phyloP scores from a whole-genome alignment of 2,329 filamentous ascomycete species.

The Fusarium nelsonii region DNA sequence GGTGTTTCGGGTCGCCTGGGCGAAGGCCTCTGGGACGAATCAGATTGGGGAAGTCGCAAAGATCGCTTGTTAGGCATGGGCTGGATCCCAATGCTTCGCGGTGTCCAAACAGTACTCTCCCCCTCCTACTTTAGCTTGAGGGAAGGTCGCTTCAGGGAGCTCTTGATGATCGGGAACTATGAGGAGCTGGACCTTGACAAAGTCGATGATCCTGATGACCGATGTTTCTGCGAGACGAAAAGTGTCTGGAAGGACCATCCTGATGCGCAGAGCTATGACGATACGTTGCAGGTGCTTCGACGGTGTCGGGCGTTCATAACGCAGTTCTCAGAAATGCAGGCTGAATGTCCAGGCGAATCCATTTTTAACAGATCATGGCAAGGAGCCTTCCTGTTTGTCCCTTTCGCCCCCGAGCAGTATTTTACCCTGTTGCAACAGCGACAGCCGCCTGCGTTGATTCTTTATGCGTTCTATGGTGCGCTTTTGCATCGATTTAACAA shows the following conservation, averaged over 20 bases:
- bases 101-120: neutral
- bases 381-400: neutral
- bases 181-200: neutral
- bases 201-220: neutral
- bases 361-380: neutral
- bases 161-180: neutral
- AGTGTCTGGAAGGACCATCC: neutral
- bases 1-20: constrained; percentile 7
- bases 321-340: neutral
- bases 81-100: constrained; percentile 16
- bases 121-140: neutral
- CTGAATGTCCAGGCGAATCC: accelerated
- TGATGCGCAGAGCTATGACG: constrained; percentile 2
- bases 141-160: neutral
- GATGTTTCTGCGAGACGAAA: neutral
- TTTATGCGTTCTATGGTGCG: constrained; percentile 13
- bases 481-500: constrained; percentile 4
- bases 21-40: constrained; percentile 3
- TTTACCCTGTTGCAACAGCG: constrained; percentile 9
- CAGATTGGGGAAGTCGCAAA: neutral
- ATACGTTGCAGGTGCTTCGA: neutral
- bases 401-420: neutral
- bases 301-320: constrained; percentile 11
- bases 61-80: constrained; percentile 1
- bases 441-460: neutral